phyloP scores from a whole-genome alignment of 805 yeast genomes.

The Teunomyces aglyptinius region DNA sequence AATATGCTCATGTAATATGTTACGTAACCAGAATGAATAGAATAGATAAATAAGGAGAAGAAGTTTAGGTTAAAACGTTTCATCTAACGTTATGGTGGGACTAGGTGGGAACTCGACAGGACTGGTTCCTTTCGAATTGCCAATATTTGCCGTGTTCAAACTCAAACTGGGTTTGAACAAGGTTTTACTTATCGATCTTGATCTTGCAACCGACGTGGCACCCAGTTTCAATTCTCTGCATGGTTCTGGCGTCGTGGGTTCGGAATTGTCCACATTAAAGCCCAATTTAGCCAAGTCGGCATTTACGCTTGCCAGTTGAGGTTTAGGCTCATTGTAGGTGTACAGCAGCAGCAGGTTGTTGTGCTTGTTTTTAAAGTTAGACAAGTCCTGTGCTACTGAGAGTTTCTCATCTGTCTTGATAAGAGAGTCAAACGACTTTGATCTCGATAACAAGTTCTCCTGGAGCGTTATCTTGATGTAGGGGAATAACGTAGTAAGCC shows the following conservation, averaged over 20 bases:
- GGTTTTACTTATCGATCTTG: slow-evolving; percentile 33
- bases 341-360: slow-evolving; percentile 8
- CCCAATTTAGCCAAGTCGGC: slow-evolving; percentile 31
- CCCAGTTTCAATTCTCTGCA: slow-evolving; percentile 17
- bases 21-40: neutral
- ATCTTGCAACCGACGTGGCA: slow-evolving; percentile 12
- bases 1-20: neutral
- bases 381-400: slow-evolving; percentile 19
- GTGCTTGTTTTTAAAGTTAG: slow-evolving; percentile 23
- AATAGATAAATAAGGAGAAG: neutral
- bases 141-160: slow-evolving; percentile 14
- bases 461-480: slow-evolving; percentile 32
- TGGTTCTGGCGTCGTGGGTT: slow-evolving; percentile 14
- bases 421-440: slow-evolving; percentile 25
- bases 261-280: slow-evolving; percentile 25
- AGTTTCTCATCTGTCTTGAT: slow-evolving; percentile 17
- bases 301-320: slow-evolving; percentile 27
- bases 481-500: slow-evolving; percentile 8
- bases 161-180: slow-evolving; percentile 33
- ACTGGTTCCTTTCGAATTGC: neutral
- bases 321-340: slow-evolving; percentile 35
- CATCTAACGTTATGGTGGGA: slow-evolving; percentile 43
- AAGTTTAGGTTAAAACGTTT: slow-evolving; percentile 17
- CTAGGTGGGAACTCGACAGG: slow-evolving; percentile 13
- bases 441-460: slow-evolving; percentile 36